Base-by-base conservation (phyloP, 495 filamentous ascomycete species). In the Podospora pseudoanserina region DNA sequence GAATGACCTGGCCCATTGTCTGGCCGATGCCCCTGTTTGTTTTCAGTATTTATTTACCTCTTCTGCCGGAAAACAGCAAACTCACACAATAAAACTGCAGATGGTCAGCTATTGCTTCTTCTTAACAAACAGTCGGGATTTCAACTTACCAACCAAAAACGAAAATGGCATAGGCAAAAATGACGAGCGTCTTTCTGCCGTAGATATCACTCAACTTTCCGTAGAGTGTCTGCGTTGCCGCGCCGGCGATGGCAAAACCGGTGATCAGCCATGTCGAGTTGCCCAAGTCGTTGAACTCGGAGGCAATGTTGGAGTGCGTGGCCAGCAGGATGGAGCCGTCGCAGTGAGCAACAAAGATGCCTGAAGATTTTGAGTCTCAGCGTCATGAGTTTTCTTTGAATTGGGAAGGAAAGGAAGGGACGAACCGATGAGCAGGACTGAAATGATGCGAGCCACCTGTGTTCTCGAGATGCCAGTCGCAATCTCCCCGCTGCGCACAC, bases 241-340 rank as follows among this genome's bases (percentile, higher is more conserved):
- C 88, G 0, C 83, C 77, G 16, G 88, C 87, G 4, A 92, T 74
- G 0, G 82, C 81, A 72, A 89, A 91, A 58, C 82, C 85, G 5
- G 88, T 89, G 11, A 89, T 85, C n/a, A 92, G 73, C 90, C 89
- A 92, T 65, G 80, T 87, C 2, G 86, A 87, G 67, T 86, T 80
- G 7, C 80, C 80, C 11, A 91, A 72, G 34, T 79, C 80, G 68
- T 86, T 78, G 75, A 91, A 91, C 66, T 91, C 86, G 44, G 90
- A 92, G 0, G 89, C 86, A 44, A 92, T 88, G 49, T 76, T 79
- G 7, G 82, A 82, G 49, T 89, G 84, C 0, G 88, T 87, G 0
- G 89, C 88, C 63, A 91, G 78, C 0, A 91, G 80, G 0, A 92
- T 80, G 1, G 87, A 87, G 0, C 77, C 76, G 73, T 92, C 90